Evolutionary conservation across 2,329 filamentous ascomycete genomes (phyloP).

Genomic region (Stenocarpella maydis): DNA sequence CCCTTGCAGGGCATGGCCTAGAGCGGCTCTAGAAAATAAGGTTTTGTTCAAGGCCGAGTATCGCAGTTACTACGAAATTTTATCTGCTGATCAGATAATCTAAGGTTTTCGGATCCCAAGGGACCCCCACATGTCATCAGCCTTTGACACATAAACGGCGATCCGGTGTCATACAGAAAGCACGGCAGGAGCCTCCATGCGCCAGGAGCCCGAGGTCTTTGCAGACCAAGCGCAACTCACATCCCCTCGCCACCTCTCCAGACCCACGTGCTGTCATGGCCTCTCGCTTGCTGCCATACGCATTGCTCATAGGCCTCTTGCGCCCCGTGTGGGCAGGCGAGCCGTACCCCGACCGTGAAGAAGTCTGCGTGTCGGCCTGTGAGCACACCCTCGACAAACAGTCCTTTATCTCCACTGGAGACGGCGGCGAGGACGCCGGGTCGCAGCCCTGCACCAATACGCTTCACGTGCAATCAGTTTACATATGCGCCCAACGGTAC

Average conservation of each 20-base stretch:
- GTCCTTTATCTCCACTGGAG: not conserved
- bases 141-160: not conserved
- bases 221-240: not conserved
- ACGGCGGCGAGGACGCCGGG: not conserved
- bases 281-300: not conserved
- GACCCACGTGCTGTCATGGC: not conserved
- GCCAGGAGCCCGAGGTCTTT: not conserved
- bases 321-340: not conserved
- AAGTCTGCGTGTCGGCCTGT: conserved; percentile 14
- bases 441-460: not conserved
- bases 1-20: not conserved
- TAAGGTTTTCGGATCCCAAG: not conserved
- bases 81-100: conserved; percentile 15
- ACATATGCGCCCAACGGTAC: not conserved
- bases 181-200: not conserved
- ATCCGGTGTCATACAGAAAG: not conserved
- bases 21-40: not conserved
- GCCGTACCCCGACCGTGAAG: conserved; percentile 10
- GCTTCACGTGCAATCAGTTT: not conserved
- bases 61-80: not conserved
- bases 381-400: conserved; percentile 11
- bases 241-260: too few species aligned
- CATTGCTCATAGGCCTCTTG: not conserved
- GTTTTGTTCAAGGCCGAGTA: not conserved
- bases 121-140: not conserved